Base-by-base conservation (phyloP, 176 grass and related monocot species). In the Thinopyrum elongatum region DNA sequence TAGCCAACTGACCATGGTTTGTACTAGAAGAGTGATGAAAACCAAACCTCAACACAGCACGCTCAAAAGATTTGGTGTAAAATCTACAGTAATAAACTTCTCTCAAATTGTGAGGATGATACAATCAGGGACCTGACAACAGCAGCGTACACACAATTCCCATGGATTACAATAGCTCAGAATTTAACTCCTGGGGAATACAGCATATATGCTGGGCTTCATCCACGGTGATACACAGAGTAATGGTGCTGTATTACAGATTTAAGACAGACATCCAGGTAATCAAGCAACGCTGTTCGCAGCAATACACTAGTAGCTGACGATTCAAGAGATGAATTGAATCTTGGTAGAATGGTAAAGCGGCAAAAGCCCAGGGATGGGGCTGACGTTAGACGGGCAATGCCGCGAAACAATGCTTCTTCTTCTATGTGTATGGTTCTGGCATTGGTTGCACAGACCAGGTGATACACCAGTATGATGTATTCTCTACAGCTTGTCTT, bases 401-500 rank as follows among this genome's bases (percentile, higher is more conserved):
- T 17, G 31, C 58, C 11, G 7, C 6, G 0, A 83, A 78, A 80
- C 59, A 87, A 90, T 83, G 42, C 58, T 84, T 64, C 75, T 84
- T 64, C 74, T 60, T 41, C 77, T 49, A 65, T 81, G 22, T 61
- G 22, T 83, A 86, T 79, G 71, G 73, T 16, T 83, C 72, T 86
- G 72, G 38, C 62, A 62, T 31, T 82, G 79, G 22, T 49, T 70
- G 59, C 65, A 10, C 59, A 70, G 64, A 26, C 4, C 35, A 46
- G 46, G 47, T 36, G 46, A 53, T 51, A 39, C 6, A 61, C 21
- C 57, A 42, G 16, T 10, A 2, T 2, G 4, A 13, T 13, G n/a
- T 71, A 63, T 78, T 49, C 70, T 85, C 86, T 91, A 91, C 14
- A 71, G 88, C 16, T 53, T 53, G 82, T 85, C 85, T 28, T 91